Conservation (phyloP, 768 basidiomycete genomes). For the Hortiboletus campestris region DNA sequence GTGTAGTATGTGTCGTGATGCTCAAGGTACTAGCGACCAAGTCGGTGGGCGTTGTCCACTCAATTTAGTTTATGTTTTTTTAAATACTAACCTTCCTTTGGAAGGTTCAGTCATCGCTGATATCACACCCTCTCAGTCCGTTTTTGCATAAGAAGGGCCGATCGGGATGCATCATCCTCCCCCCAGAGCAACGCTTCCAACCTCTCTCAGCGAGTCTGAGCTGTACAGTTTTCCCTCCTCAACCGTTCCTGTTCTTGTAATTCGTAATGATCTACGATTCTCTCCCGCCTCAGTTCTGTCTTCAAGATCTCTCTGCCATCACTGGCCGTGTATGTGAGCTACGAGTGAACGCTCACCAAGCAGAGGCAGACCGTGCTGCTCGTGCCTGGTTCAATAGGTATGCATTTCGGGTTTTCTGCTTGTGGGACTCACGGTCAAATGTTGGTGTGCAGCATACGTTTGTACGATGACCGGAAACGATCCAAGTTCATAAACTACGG, state of each 20-base stretch:
- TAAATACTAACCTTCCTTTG: slow-evolving; percentile 19
- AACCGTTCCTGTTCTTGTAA: slow-evolving; percentile 7
- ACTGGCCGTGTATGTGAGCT: slow-evolving; percentile 37
- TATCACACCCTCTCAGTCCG: slow-evolving; percentile 15
- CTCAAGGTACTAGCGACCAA: slow-evolving; percentile 28
- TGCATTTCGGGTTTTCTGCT: background rate
- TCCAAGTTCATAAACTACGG: slow-evolving; percentile 37
- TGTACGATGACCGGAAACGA: slow-evolving; percentile 36
- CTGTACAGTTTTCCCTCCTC: slow-evolving; percentile 19
- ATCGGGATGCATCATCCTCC: slow-evolving; percentile 2
- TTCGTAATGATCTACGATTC: slow-evolving; percentile 30
- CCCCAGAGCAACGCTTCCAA: slow-evolving; percentile 7
- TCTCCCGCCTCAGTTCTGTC: slow-evolving; percentile 36
- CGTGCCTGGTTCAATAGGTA: slow-evolving; percentile 36
- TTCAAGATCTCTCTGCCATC: slow-evolving; percentile 36
- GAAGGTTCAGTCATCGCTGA: slow-evolving; percentile 15
- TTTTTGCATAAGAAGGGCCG: slow-evolving; percentile 32
- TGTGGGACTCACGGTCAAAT: background rate
- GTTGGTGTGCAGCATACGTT: slow-evolving; percentile 21
- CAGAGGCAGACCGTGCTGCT: slow-evolving; percentile 33
- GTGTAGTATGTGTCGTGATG: slow-evolving; percentile 33
- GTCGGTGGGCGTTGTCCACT: slow-evolving; percentile 25
- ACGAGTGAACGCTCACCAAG: slow-evolving; percentile 32
- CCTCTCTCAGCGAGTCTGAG: slow-evolving; percentile 29
- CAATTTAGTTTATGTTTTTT: slow-evolving; percentile 29